Base-by-base conservation (phyloP, 306 rosid species). In the Sphenostylis stenocarpa region DNA sequence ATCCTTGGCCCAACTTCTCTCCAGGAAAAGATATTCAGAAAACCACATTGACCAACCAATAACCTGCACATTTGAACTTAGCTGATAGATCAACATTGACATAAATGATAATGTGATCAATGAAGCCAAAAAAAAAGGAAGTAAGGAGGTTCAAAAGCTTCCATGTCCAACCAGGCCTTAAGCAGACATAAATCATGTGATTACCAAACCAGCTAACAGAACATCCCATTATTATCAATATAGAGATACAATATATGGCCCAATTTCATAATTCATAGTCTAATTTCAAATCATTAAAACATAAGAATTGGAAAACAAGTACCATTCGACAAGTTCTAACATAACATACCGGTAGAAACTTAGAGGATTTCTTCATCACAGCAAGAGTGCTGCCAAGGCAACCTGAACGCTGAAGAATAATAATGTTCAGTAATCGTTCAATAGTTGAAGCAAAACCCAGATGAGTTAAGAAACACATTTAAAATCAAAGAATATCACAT, bases 31-130 rank as follows among this genome's bases (percentile, higher is more conserved):
- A 79, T 94, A 94, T 75, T 91, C 98, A 65, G 97, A 88, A 82
- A 94, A 94, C 97, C 96, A 91, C 98, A 94, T 94, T 65, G 98
- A 94, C 98, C 98, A 94, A 67, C 98, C 98, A 85, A 94, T 84
- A 47, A 94, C 98, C 98, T 94, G 88, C 78, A 78, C 29, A 51
- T 33, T 52, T 29, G 45, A 72, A 55, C 36, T 28, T 62, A 53
- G 51, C 51, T 65, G 60, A 44, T 74, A 75, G 19, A 70, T 78
- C 48, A 33, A 34, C 65, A 73, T 16, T 45, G 69, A 67, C 17
- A 69, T 20, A 79, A 43, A 44, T 31, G 15, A 49, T 28, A 9
- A 48, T 23, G 67, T 73, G 13, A 29, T 17, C 34, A 65, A 56
- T 24, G 24, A 45, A 26, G 19, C 51, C 23, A 51, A 2, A 12